These are phyloP conservation scores for Phyllosticta ampelicida DNA, from an alignment of 2,329 filamentous ascomycete genomes.

Conservation along the genomic window DNA sequence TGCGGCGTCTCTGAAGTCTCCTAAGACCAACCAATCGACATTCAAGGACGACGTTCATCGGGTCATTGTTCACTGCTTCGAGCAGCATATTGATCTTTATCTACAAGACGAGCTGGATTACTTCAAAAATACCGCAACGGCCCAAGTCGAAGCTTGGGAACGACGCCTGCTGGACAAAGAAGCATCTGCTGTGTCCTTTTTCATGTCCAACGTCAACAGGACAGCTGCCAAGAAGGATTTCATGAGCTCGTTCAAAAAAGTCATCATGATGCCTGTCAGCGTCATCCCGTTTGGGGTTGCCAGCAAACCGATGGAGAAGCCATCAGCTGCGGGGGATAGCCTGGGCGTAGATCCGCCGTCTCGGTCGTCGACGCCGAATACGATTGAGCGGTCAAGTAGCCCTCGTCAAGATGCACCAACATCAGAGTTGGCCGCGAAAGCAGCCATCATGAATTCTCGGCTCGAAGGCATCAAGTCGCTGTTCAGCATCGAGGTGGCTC, in stretches of 20 bases:
- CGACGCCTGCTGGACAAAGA: conserved; percentile 86
- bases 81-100: conserved; percentile 89
- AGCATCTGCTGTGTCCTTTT: conserved; percentile 80
- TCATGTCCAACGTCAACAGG: conserved; percentile 89
- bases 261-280: conserved; percentile 97
- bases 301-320: conserved; percentile 24
- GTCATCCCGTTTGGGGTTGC: conserved; percentile 44
- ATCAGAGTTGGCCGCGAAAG: conserved; percentile 88
- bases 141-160: conserved; percentile 77
- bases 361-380: conserved; percentile 26
- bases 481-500: conserved; percentile 91
- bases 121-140: conserved; percentile 67
- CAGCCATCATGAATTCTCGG: conserved; percentile 91
- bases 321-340: conserved; percentile 19
- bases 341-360: conserved; percentile 15
- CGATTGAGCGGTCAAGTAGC: conserved; percentile 25
- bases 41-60: conserved; percentile 55
- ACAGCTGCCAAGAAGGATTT: conserved; percentile 97
- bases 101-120: conserved; percentile 81
- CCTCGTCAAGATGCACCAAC: conserved; percentile 57
- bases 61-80: conserved; percentile 64
- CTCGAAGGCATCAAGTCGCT: conserved; percentile 90
- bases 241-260: conserved; percentile 90
- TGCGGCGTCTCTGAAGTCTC: conserved; percentile 57
- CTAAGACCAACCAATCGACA: conserved; percentile 49